Evolutionary conservation across 179 eudicot species (phyloP).

Genomic region (Carnegiea gigantea): DNA sequence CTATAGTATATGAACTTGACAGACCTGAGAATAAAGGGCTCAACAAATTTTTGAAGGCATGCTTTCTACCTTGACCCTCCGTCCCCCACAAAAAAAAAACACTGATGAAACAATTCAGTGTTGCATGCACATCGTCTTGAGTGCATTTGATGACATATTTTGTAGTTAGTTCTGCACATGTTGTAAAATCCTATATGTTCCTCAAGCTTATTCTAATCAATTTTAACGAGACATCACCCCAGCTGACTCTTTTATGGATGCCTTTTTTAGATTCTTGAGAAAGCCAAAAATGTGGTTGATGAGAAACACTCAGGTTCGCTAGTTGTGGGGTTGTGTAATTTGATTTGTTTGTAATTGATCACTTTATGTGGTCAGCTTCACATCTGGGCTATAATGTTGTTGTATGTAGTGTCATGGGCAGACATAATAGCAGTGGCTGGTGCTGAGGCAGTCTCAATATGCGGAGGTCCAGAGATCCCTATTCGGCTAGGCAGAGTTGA

Average conservation of each 20-base stretch:
- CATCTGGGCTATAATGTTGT: slow-evolving; percentile 16
- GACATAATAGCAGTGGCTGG: slow-evolving; percentile 93
- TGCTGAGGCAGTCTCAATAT: slow-evolving; percentile 85
- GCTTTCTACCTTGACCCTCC: slow-evolving; percentile 11
- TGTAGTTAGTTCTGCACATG: not conserved
- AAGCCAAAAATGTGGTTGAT: slow-evolving; percentile 74
- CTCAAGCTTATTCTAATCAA: slow-evolving; percentile 25
- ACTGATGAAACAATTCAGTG: no score
- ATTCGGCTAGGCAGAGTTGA: slow-evolving; percentile 80
- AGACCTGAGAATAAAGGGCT: slow-evolving; percentile 91
- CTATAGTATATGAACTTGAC: slow-evolving; percentile 81
- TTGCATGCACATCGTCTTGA: not conserved
- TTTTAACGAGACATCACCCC: slow-evolving; percentile 26
- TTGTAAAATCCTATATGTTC: not conserved
- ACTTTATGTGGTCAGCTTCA: slow-evolving; percentile 9
- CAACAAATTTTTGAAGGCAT: slow-evolving; percentile 72
- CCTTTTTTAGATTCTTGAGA: slow-evolving; percentile 66
- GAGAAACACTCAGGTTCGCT: slow-evolving; percentile 52
- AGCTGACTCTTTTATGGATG: slow-evolving; percentile 44
- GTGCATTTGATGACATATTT: not conserved
- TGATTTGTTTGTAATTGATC: slow-evolving; percentile 2
- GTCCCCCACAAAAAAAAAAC: no score
- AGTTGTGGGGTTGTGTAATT: slow-evolving; percentile 8
- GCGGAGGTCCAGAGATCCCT: slow-evolving; percentile 85
- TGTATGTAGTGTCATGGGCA: slow-evolving; percentile 75